A percentile compares a stretch with the other conserved stretches of the same genome.
Conservation (phyloP, 1,139 yeast genomes). For the Pichia sp. region DNA sequence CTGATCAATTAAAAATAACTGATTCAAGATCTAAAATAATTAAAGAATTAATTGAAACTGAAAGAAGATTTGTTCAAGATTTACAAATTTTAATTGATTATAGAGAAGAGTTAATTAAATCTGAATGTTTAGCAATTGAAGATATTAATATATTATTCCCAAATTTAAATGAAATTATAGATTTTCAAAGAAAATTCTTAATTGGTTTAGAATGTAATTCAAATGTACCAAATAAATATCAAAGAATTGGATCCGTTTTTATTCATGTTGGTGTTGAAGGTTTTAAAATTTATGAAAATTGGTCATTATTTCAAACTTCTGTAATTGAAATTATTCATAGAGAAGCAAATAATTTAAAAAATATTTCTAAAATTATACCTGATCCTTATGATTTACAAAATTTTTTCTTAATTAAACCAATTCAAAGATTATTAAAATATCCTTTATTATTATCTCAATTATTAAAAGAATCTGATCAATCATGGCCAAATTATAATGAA, state of each 20-base stretch:
- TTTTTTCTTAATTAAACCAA: conserved; percentile 85
- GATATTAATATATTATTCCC: conserved; percentile 81
- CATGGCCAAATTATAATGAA: conserved; percentile 60
- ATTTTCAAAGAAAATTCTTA: conserved; percentile 85
- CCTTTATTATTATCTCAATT: conserved; percentile 78
- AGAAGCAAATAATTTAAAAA: conserved; percentile 52
- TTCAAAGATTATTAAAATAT: conserved; percentile 89
- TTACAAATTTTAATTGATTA: conserved; percentile 67
- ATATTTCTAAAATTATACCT: conserved; percentile 59
- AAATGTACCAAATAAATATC: conserved; percentile 64
- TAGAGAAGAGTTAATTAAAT: conserved; percentile 57
- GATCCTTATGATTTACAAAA: conserved; percentile 89
- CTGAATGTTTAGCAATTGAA: conserved; percentile 70
- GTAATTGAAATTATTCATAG: conserved; percentile 76
- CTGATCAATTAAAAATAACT: conserved; percentile 30
- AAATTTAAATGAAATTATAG: conserved; percentile 76
- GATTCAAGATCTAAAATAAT: conserved; percentile 72
- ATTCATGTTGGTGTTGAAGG: conserved; percentile 72
- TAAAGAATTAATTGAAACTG: conserved; percentile 80
- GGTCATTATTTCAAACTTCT: conserved; percentile 78
- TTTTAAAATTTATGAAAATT: conserved; percentile 84
- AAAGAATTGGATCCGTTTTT: conserved; percentile 84
- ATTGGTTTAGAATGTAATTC: conserved; percentile 88
- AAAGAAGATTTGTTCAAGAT: conserved; percentile 88
- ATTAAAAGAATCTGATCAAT: conserved; percentile 53